Conservation (phyloP, 768 basidiomycete species). For the Phallus indusiatus region DNA sequence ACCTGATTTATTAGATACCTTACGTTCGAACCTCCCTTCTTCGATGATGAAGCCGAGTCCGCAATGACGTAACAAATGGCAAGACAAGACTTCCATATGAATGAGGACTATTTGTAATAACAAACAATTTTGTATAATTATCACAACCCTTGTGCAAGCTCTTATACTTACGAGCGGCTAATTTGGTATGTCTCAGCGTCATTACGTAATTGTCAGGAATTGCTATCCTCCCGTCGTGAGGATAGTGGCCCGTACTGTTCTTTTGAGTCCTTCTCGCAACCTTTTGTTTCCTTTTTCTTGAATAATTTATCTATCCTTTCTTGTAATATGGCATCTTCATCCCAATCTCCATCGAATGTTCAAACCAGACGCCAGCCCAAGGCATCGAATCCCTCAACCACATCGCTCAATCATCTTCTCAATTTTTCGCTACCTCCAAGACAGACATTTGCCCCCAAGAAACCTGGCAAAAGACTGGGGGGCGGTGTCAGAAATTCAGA, state of each 20-base stretch:
- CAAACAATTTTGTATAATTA: neutral
- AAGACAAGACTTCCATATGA: constrained; percentile 66
- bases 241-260: neutral
- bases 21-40: constrained; percentile 53
- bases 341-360: neutral
- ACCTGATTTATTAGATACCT: constrained; percentile 55
- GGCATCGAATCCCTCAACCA: neutral
- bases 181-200: neutral
- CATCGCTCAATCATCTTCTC: constrained; percentile 67
- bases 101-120: constrained; percentile 43
- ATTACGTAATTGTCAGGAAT: constrained; percentile 1
- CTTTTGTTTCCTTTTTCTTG: neutral
- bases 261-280: neutral
- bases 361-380: constrained; percentile 5
- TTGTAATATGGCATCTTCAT: neutral
- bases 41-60: constrained; percentile 19
- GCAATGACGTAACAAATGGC: constrained; percentile 25
- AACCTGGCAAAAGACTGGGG: constrained; percentile 52
- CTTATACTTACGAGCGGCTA: too few species aligned
- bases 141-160: too few species aligned
- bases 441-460: constrained; percentile 61
- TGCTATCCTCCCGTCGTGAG: neutral
- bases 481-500: constrained; percentile 83
- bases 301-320: neutral
- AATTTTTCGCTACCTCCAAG: constrained; percentile 91